phyloP scores from a whole-genome alignment of 805 yeast species.

The Spathaspora sp. region DNA sequence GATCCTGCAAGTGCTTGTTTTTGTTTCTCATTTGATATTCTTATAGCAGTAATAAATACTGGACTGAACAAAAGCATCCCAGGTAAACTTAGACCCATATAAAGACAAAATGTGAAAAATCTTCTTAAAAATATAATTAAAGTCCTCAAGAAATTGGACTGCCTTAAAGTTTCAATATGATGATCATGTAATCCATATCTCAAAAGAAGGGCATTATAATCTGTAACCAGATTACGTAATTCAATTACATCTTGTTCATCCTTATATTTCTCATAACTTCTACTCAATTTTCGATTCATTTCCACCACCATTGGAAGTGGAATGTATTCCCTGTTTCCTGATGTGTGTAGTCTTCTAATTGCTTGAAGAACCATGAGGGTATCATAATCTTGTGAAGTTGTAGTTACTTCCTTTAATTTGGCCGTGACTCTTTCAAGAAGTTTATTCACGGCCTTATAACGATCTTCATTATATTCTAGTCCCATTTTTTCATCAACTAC shows the following conservation, averaged over 20 bases:
- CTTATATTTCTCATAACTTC: slow-evolving; percentile 31
- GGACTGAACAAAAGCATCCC: slow-evolving; percentile 38
- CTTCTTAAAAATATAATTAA: slow-evolving; percentile 22
- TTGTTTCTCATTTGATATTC: slow-evolving; percentile 33
- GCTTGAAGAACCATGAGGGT: slow-evolving; percentile 42
- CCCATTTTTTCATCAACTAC: slow-evolving; percentile 27
- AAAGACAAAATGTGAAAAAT: slow-evolving; percentile 23
- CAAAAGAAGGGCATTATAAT: slow-evolving; percentile 29
- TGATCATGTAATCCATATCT: slow-evolving; percentile 37
- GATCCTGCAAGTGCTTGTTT: slow-evolving; percentile 36
- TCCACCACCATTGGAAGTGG: slow-evolving; percentile 41
- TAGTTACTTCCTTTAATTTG: slow-evolving; percentile 36
- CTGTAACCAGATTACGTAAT: slow-evolving; percentile 26
- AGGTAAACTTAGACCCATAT: slow-evolving; percentile 32
- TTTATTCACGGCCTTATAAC: slow-evolving; percentile 23
- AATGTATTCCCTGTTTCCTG: slow-evolving; percentile 27
- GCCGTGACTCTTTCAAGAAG: slow-evolving; percentile 27
- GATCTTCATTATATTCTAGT: slow-evolving; percentile 20
- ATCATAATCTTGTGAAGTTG: slow-evolving; percentile 39
- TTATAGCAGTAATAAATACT: slow-evolving; percentile 31
- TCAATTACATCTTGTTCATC: slow-evolving; percentile 31
- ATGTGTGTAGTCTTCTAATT: slow-evolving; percentile 37
- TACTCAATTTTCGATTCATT: slow-evolving; percentile 35
- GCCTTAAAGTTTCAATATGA: slow-evolving; percentile 30
- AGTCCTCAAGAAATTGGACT: slow-evolving; percentile 17